phyloP scores from a whole-genome alignment of 352 stramenopile genomes.

The Pythium dissimile region DNA sequence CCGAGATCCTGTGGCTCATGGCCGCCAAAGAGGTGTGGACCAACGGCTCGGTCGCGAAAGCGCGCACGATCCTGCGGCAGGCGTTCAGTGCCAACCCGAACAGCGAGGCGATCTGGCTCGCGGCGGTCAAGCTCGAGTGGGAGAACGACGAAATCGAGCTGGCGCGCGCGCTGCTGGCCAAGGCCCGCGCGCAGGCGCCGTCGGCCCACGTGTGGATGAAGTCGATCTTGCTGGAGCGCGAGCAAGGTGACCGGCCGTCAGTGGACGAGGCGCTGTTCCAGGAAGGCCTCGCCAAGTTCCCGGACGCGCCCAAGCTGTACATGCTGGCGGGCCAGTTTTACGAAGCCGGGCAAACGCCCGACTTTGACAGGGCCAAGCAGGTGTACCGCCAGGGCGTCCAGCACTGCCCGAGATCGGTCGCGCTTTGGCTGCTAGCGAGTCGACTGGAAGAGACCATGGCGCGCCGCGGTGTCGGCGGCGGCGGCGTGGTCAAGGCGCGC shows the following conservation, averaged over 20 bases:
- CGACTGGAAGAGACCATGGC: constrained; percentile 90
- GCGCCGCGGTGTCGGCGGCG: background rate
- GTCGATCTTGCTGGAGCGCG: constrained; percentile 95
- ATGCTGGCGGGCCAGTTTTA: constrained; percentile 98
- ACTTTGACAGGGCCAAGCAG: constrained; percentile 82
- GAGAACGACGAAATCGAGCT: constrained; percentile 97
- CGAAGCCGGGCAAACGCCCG: constrained; percentile 44
- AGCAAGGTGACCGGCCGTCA: constrained; percentile 56
- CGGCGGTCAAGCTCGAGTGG: constrained; percentile 98
- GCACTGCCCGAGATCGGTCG: constrained; percentile 89
- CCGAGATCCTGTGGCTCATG: constrained; percentile 98
- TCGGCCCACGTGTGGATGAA: constrained; percentile 97
- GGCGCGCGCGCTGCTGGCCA: constrained; percentile 78
- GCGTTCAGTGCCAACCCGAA: constrained; percentile 97
- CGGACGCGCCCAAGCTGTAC: constrained; percentile 94
- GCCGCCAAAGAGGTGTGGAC: constrained; percentile 97
- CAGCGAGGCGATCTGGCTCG: constrained; percentile 95
- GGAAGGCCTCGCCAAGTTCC: constrained; percentile 89
- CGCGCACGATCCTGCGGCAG: constrained; percentile 92
- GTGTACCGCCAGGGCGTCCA: constrained; percentile 92
- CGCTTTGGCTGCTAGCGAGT: constrained; percentile 94
- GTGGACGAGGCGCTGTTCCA: constrained; percentile 87
- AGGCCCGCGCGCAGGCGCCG: constrained; percentile 77
- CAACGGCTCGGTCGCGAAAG: constrained; percentile 91
- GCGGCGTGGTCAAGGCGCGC: constrained; percentile 93